Percentiles rank a stretch among this genome's conserved stretches.
These are phyloP conservation scores for Cordyceps pruinosa DNA, from an alignment of 2,329 filamentous ascomycete species.

Conservation along the genomic window DNA sequence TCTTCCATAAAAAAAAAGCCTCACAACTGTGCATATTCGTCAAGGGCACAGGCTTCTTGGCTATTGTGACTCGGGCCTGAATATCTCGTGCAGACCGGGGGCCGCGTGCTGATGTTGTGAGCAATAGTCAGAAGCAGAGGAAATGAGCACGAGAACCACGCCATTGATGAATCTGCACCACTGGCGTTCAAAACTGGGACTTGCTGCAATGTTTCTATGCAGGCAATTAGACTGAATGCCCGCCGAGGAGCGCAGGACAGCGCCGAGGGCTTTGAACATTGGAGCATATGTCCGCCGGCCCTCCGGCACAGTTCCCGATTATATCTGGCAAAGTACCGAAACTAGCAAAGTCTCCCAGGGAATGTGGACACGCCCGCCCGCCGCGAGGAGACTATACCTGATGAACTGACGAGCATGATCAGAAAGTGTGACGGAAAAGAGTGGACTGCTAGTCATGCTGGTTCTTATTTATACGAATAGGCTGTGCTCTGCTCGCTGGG, in stretches of 20 bases:
- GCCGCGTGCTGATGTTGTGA: no score
- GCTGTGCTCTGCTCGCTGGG: neutral
- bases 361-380: neutral
- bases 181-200: neutral
- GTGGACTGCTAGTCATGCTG: conserved; percentile 3
- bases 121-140: neutral
- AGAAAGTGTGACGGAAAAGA: conserved; percentile 6
- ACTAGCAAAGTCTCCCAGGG: neutral
- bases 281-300: neutral
- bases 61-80: neutral
- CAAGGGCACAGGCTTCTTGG: neutral
- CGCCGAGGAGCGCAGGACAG: neutral
- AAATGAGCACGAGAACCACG: no score
- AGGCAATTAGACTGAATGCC: no score
- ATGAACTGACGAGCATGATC: neutral
- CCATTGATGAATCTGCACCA: neutral
- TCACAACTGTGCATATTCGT: neutral
- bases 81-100: neutral
- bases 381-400: neutral
- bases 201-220: neutral
- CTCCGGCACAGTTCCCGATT: conserved; percentile 7
- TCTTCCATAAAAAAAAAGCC: neutral
- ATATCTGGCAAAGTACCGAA: conserved; percentile 6
- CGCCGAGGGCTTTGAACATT: neutral
- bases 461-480: conserved; percentile 6